These are phyloP conservation scores for Stagonosporopsis vannaccii DNA, from an alignment of 2,329 filamentous ascomycete genomes.

Conservation along the genomic window DNA sequence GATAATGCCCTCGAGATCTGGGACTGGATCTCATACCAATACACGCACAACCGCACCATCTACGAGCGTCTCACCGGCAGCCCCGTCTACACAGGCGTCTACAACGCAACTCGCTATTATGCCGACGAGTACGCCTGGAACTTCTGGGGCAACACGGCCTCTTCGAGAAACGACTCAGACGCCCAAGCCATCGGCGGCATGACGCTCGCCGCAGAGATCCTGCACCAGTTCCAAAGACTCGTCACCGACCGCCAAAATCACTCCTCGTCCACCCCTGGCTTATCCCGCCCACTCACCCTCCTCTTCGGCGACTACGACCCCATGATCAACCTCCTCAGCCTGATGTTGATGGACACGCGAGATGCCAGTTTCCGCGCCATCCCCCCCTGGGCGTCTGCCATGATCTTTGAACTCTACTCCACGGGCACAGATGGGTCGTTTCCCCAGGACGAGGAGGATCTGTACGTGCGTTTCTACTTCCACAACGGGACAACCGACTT, in stretches of 20 bases:
- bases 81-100: constrained; percentile 30
- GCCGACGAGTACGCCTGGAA: constrained; percentile 59
- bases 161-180: constrained; percentile 26
- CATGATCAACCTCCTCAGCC: constrained; percentile 42
- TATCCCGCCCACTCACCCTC: constrained; percentile 54
- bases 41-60: constrained; percentile 59
- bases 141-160: constrained; percentile 52
- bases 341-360: constrained; percentile 33
- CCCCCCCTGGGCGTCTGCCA: constrained; percentile 42
- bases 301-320: constrained; percentile 46
- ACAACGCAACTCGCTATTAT: constrained; percentile 48
- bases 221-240: constrained; percentile 32
- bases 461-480: constrained; percentile 64
- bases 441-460: constrained; percentile 50
- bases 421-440: constrained; percentile 47
- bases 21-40: constrained; percentile 64
- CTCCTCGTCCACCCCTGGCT: constrained; percentile 29
- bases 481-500: constrained; percentile 62
- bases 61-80: constrained; percentile 43
- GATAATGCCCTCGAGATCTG: constrained; percentile 62
- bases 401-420: constrained; percentile 56
- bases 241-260: constrained; percentile 20
- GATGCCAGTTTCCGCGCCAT: constrained; percentile 34
- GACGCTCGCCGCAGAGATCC: constrained; percentile 39
- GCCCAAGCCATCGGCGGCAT: constrained; percentile 40